Evolutionary conservation across 257 asterid genomes (phyloP), one percentile per base, ranked within the genome.

Genomic region (Fraxinus excelsior): DNA sequence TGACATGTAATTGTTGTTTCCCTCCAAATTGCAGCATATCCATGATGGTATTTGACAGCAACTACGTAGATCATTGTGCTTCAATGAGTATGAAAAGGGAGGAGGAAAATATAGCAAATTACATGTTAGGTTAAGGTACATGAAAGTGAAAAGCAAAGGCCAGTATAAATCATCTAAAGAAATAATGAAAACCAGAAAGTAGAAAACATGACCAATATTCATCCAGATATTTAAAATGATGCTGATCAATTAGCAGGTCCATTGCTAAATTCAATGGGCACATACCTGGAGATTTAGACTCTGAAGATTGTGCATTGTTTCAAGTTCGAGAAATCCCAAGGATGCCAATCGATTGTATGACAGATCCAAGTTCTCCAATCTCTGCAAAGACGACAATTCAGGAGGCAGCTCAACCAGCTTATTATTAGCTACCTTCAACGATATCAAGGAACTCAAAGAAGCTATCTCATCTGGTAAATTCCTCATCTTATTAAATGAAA

Each of bases 401-500:
- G 82, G 79, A 66, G 98, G 98, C 72, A 93, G 85, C 79, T 87
- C 91, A 77, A 83, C 82, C 87, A 95, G 84, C 78, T 91, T 95
- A 84, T 95, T 95, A 81, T 90, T 89, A 44, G 99, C 81, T 44
- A 96, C 91, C 81, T 85, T 90, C 82, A 96, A 88, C 35, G 91
- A 86, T 74, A 81, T 76, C 87, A 96, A 87, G 26, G 85, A 84
- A 65, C 81, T 85, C 82, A 95, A 83, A 62, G 71, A 82, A 83
- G 93, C 81, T 76, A 95, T 85, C 83, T 95, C 98, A 81, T 82
- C 84, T 0, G 98, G 99, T 79, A 96, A 89, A 74, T 78, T 90
- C 94, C 91, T 93, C 94, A 96, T 85, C 86, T 93, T 93, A 82
- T 96, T 96, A 77, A 91, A 96, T 49, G 99, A 96, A 82, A 93